A percentile compares a stretch with the other conserved stretches of the same genome.
Conservation (phyloP, 106 monocot genomes). For the Acorus gramineus region DNA sequence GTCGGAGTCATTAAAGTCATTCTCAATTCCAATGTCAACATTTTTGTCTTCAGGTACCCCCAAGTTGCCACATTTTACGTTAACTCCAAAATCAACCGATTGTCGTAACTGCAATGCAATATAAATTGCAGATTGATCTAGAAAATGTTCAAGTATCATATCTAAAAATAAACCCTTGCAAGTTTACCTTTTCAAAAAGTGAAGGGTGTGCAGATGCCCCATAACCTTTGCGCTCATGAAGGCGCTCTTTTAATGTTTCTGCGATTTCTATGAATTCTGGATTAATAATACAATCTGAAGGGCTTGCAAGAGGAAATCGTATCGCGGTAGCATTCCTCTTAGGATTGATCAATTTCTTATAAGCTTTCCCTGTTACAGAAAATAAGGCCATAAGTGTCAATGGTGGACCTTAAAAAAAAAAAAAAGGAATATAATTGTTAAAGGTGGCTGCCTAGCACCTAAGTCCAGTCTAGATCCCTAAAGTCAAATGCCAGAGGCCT, state of each 20-base stretch:
- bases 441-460: too few relatives aligned
- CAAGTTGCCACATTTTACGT: conserved; percentile 21
- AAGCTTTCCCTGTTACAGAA: conserved; percentile 43
- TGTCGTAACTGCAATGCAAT: conserved; percentile 58
- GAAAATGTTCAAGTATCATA: too few relatives aligned
- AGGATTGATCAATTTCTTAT: conserved; percentile 24
- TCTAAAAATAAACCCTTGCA: conserved; percentile 5
- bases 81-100: conserved; percentile 47
- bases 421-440: not conserved
- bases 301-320: conserved; percentile 75
- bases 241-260: conserved; percentile 21
- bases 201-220: conserved; percentile 35
- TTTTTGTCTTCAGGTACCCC: conserved; percentile 31
- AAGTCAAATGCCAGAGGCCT: too few relatives aligned
- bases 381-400: not conserved
- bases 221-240: conserved; percentile 12
- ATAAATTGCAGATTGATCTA: not conserved
- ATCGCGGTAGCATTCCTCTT: conserved; percentile 21
- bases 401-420: not conserved
- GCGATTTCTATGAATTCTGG: conserved; percentile 36
- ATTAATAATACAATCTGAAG: conserved; percentile 31
- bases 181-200: conserved; percentile 59
- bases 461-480: too few relatives aligned
- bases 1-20: conserved; percentile 39
- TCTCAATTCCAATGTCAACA: conserved; percentile 25